Evolutionary conservation across 2,329 filamentous ascomycete genomes (phyloP).

Genomic region (Aspergillus oerlinghausenensis): DNA sequence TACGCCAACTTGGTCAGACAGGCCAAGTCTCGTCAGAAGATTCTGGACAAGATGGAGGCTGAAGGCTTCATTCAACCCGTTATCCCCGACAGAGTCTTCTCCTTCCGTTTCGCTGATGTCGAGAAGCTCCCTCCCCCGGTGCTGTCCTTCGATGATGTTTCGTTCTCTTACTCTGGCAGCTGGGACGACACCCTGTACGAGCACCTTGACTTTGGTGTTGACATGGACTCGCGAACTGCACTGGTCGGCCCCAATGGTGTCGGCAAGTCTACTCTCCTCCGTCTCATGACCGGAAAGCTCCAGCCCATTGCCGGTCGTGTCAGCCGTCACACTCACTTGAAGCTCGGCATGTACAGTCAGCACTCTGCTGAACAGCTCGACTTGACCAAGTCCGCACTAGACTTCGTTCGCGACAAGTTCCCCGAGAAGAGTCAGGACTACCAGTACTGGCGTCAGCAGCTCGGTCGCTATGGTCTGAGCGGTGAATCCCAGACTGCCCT

Average conservation of each 20-base stretch:
- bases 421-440: slow-evolving; percentile 85
- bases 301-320: slow-evolving; percentile 78
- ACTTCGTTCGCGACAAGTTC: slow-evolving; percentile 98
- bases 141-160: slow-evolving; percentile 92
- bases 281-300: slow-evolving; percentile 93
- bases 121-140: slow-evolving; percentile 99
- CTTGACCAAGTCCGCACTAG: slow-evolving; percentile 92
- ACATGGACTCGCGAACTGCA: slow-evolving; percentile 98
- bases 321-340: slow-evolving; percentile 92
- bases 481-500: slow-evolving; percentile 93
- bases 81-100: slow-evolving; percentile 78
- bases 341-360: slow-evolving; percentile 96
- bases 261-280: slow-evolving; percentile 93
- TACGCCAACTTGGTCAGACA: slow-evolving; percentile 99
- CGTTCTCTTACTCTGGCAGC: slow-evolving; percentile 94
- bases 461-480: slow-evolving; percentile 87
- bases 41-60: slow-evolving; percentile 99
- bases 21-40: slow-evolving; percentile 99
- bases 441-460: slow-evolving; percentile 98
- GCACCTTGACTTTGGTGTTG: slow-evolving; percentile 94
- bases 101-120: slow-evolving; percentile 96
- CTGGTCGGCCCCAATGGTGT: slow-evolving; percentile 98
- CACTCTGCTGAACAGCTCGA: slow-evolving; percentile 98
- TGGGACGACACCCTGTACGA: slow-evolving; percentile 89
- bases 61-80: slow-evolving; percentile 97